A percentile compares a stretch with the other conserved stretches of the same genome.
Evolutionary conservation across 2,329 filamentous ascomycete genomes (phyloP).

Genomic region (Knufia fluminis): DNA sequence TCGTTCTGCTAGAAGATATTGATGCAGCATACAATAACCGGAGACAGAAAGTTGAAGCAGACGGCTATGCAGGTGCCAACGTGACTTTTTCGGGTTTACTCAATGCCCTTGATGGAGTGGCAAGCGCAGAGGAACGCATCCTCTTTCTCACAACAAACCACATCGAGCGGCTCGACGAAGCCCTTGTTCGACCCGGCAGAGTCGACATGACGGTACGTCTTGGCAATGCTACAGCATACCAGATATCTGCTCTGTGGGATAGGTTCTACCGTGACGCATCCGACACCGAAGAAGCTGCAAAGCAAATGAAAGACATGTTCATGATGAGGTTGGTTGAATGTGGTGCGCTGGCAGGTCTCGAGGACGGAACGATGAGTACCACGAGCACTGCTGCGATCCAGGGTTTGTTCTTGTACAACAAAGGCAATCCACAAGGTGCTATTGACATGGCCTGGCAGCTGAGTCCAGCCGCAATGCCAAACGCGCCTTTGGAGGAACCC

Average conservation of each 20-base stretch:
- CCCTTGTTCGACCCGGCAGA: conserved; percentile 78
- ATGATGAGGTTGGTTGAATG: conserved; percentile 59
- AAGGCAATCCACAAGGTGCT: conserved; percentile 78
- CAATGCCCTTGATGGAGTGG: conserved; percentile 81
- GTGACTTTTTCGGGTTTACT: conserved; percentile 91
- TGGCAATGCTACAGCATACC: conserved; percentile 75
- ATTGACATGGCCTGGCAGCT: conserved; percentile 58
- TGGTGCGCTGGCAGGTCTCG: conserved; percentile 55
- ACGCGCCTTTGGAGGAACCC: conserved; percentile 4
- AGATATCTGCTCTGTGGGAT: conserved; percentile 83
- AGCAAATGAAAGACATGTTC: conserved; percentile 54
- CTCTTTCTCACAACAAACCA: conserved; percentile 94
- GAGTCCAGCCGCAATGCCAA: conserved; percentile 11
- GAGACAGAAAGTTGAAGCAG: conserved; percentile 57
- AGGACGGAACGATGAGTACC: conserved; percentile 27
- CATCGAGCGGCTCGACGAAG: conserved; percentile 72
- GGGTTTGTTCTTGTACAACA: conserved; percentile 91
- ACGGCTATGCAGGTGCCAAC: conserved; percentile 77
- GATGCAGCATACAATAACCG: conserved; percentile 85
- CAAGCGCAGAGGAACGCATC: conserved; percentile 86
- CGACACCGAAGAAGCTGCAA: conserved; percentile 48
- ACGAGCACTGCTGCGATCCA: conserved; percentile 89
- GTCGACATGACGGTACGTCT: conserved; percentile 90
- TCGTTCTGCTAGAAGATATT: conserved; percentile 80
- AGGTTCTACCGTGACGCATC: conserved; percentile 77